A percentile compares a stretch with the other conserved stretches of the same genome.
Conservation (phyloP, 257 asterid genomes). For the Prunella vulgaris region DNA sequence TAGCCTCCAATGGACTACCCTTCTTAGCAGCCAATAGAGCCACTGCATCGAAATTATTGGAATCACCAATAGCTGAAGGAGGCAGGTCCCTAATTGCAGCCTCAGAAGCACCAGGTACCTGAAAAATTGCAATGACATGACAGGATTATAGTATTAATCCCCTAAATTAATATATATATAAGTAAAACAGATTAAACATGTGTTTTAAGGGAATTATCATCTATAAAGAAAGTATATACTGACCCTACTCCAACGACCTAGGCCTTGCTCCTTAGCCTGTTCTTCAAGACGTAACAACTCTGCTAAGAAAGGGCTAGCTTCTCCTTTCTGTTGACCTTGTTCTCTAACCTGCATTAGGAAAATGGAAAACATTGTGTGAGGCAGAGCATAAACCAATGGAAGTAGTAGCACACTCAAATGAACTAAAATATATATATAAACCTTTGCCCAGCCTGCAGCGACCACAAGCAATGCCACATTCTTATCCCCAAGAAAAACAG, state of each 20-base stretch:
- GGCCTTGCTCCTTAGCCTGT: constrained; percentile 84
- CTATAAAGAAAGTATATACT: constrained; percentile 12
- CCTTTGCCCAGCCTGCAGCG: constrained; percentile 99
- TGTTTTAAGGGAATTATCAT: not conserved
- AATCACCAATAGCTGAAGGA: constrained; percentile 81
- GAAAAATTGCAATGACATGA: constrained; percentile 19
- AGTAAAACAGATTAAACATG: not conserved
- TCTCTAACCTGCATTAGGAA: constrained; percentile 68
- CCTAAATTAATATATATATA: not conserved
- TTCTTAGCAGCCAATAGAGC: constrained; percentile 66
- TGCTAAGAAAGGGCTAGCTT: constrained; percentile 70
- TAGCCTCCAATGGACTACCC: constrained; percentile 91
- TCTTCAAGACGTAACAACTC: constrained; percentile 75
- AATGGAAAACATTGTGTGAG: not conserved
- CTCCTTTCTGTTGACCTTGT: constrained; percentile 91
- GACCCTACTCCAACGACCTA: constrained; percentile 95
- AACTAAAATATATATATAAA: constrained; percentile 16
- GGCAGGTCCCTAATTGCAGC: constrained; percentile 72
- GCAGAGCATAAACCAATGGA: not conserved
- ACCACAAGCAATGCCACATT: constrained; percentile 74
- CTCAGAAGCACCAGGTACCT: constrained; percentile 85
- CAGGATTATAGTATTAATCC: not conserved
- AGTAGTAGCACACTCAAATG: not conserved
- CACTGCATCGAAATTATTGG: constrained; percentile 72
- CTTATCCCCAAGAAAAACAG: constrained; percentile 78